Percentiles rank a stretch among this genome's conserved stretches.
Conservation (phyloP, 345 rosid species). For the Citrus reticulata region DNA sequence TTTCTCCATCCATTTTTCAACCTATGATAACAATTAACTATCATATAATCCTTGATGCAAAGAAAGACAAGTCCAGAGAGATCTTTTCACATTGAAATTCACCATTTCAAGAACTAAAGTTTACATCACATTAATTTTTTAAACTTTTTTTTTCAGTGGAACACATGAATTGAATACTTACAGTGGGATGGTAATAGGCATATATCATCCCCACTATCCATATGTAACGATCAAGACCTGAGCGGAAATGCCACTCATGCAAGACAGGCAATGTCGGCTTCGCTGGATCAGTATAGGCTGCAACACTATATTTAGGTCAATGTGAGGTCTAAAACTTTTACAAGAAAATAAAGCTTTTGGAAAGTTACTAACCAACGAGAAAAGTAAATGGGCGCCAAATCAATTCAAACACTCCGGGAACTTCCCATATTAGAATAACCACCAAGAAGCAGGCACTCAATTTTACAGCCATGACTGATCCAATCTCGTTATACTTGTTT, state of each 20-base stretch:
- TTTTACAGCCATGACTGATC: slow-evolving; percentile 75
- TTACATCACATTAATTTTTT: neutral
- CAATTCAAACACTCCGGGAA: slow-evolving; percentile 89
- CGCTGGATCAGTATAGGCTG: slow-evolving; percentile 93
- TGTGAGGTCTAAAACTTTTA: neutral
- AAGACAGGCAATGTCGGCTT: slow-evolving; percentile 62
- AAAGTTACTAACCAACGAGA: slow-evolving; percentile 64
- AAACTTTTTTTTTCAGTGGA: neutral
- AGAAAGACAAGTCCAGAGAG: neutral
- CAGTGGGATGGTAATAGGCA: slow-evolving; percentile 98
- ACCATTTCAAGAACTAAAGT: slow-evolving; percentile 14
- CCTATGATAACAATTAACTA: slow-evolving; percentile 38
- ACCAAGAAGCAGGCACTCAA: slow-evolving; percentile 72
- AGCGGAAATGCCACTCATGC: slow-evolving; percentile 99
- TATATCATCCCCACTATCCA: slow-evolving; percentile 99
- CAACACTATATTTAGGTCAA: slow-evolving; percentile 19
- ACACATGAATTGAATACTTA: slow-evolving; percentile 34
- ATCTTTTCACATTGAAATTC: neutral
- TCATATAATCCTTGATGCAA: slow-evolving; percentile 5
- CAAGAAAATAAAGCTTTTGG: slow-evolving; percentile 12
- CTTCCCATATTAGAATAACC: slow-evolving; percentile 87
- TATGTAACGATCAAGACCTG: slow-evolving; percentile 98
- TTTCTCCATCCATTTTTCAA: slow-evolving; percentile 98
- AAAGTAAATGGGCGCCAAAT: slow-evolving; percentile 92
- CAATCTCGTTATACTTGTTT: slow-evolving; percentile 84